These are phyloP conservation scores for Globisporangium alternatum DNA, from an alignment of 352 stramenopile genomes.

Conservation along the genomic window DNA sequence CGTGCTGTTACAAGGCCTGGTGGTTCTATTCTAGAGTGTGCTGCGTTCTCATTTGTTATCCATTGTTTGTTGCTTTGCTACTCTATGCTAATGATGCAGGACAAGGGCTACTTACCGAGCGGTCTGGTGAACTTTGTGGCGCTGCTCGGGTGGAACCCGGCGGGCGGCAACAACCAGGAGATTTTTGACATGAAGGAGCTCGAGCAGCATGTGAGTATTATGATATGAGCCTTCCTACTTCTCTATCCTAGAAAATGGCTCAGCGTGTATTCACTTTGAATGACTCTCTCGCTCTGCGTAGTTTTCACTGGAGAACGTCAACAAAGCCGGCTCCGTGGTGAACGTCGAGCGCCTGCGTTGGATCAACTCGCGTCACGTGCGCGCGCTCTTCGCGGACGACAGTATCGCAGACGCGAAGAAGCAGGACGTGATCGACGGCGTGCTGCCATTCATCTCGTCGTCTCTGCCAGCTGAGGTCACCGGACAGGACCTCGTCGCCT, in stretches of 20 bases:
- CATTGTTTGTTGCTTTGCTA: background rate
- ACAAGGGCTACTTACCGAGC: slow-evolving; percentile 95
- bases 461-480: slow-evolving; percentile 19
- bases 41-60: no score
- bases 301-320: slow-evolving; percentile 87
- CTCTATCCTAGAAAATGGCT: background rate
- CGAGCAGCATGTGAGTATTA: slow-evolving; percentile 35
- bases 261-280: background rate
- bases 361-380: slow-evolving; percentile 89
- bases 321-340: slow-evolving; percentile 87
- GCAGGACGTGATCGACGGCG: slow-evolving; percentile 46
- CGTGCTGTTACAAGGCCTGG: slow-evolving; percentile 3
- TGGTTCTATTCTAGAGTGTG: background rate
- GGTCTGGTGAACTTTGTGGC: slow-evolving; percentile 98
- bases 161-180: slow-evolving; percentile 95
- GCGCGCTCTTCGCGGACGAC: slow-evolving; percentile 62
- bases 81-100: slow-evolving; percentile 26
- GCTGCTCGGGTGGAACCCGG: slow-evolving; percentile 96
- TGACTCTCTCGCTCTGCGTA: slow-evolving; percentile 10
- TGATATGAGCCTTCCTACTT: slow-evolving; percentile 1
- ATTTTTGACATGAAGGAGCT: slow-evolving; percentile 96
- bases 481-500: slow-evolving; percentile 30
- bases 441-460: slow-evolving; percentile 62
- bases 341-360: slow-evolving; percentile 84
- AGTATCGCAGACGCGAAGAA: slow-evolving; percentile 37